Base-by-base conservation (phyloP, 345 rosid species). In the Gossypioides kirkii region DNA sequence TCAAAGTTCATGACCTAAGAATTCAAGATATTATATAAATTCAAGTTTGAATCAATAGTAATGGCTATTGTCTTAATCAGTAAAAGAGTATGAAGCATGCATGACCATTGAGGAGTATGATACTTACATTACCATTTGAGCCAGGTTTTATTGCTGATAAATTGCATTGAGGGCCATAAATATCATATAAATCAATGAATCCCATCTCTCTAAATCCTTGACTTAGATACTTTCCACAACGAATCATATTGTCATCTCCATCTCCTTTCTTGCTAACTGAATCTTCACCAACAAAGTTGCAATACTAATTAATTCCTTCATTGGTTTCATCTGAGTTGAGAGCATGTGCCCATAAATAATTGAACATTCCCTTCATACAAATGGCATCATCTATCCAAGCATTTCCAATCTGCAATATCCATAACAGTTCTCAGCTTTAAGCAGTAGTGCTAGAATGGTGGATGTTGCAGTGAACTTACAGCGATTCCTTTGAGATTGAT, bases 401-500 rank as follows among this genome's bases (percentile, higher is more conserved):
- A 75, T 87, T 87, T 10, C 87, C 87, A 17, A 83, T 82, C 89
- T 87, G 83, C 71, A 28, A 32, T 18, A 3, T 47, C 47, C 59
- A 69, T 18, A 3, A n/a, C 28, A 47, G n/a, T 42, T 13, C 52
- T 55, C 61, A 11, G 53, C 42, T 70, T 23, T 70, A 59, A 25
- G 38, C 25, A 4, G 25, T 3, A 8, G 20, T 0, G 1, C 1
- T 10, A 25, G 25, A n/a, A 61, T 10, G 36, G 6, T 22, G 23
- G 12, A 16, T 18, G 18, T 22, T 25, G 23, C 23, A 3, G 22
- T 26, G 4, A 56, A 79, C 89, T 75, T 53, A 88, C 88, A 4
- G 84, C 84, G 25, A 87, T 81, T 69, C 89, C 91, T 81, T 78
- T 81, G 58, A 87, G 83, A 72, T 86, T 86, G 73, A 86, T 84